phyloP scores from a whole-genome alignment of 352 stramenopile species.

The Phytopythium litorale region DNA sequence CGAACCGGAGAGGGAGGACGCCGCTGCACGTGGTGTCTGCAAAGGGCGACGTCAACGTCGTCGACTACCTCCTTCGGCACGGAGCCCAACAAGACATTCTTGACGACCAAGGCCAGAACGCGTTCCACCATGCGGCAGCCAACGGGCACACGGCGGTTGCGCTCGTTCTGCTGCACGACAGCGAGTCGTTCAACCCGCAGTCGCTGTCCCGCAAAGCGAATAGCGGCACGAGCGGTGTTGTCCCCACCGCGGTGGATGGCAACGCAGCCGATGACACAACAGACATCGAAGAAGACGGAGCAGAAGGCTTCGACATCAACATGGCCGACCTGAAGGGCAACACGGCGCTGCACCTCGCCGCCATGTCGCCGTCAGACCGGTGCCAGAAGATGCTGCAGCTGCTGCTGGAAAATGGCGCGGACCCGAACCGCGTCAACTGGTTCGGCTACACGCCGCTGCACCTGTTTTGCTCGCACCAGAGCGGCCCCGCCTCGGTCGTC shows the following conservation, averaged over 20 bases:
- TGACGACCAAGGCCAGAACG: conserved; percentile 81
- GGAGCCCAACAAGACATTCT: conserved; percentile 67
- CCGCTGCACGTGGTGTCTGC: conserved; percentile 70
- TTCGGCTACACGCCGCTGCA: conserved; percentile 85
- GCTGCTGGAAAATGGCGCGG: conserved; percentile 72
- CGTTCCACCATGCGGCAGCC: conserved; percentile 75
- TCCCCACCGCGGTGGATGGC: neutral
- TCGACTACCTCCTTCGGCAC: conserved; percentile 68
- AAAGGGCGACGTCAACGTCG: conserved; percentile 68
- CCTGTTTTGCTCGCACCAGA: conserved; percentile 83
- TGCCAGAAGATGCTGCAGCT: conserved; percentile 84
- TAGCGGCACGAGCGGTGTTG: conserved; percentile 3
- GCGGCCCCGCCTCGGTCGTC: conserved; percentile 58
- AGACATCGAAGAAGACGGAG: conserved; percentile 8
- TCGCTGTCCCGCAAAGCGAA: neutral
- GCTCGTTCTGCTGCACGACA: conserved; percentile 69
- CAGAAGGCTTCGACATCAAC: conserved; percentile 62
- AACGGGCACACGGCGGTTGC: conserved; percentile 75
- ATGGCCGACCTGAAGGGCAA: conserved; percentile 81
- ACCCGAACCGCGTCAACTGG: conserved; percentile 77
- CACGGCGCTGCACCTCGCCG: conserved; percentile 75
- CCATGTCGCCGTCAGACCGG: conserved; percentile 75
- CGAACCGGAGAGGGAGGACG: conserved; percentile 66
- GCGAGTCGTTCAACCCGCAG: conserved; percentile 8
- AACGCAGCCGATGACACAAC: conserved; percentile 7